phyloP scores from a whole-genome alignment of 2,329 filamentous ascomycete species.

The Sphaerulina vaccinii region DNA sequence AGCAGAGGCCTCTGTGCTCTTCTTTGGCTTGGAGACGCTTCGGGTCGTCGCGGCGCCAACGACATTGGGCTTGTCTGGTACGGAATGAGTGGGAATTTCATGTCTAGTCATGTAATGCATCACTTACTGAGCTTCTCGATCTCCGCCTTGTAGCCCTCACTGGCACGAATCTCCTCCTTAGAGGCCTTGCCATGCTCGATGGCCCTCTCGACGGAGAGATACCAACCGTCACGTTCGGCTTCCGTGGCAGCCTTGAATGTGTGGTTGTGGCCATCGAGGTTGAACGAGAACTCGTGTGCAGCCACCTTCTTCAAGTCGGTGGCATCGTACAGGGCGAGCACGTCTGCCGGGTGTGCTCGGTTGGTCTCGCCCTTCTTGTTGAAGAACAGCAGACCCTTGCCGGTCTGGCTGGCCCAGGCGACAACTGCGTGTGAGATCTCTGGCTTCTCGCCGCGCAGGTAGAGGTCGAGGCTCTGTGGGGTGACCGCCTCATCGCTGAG shows the following conservation, averaged over 20 bases:
- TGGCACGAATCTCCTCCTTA: conserved; percentile 68
- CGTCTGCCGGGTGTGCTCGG: conserved; percentile 75
- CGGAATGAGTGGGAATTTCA: conserved; percentile 31
- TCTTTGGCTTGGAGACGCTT: conserved; percentile 43
- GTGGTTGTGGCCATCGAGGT: conserved; percentile 85
- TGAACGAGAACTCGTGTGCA: conserved; percentile 79
- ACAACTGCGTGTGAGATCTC: conserved; percentile 73
- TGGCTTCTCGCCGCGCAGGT: conserved; percentile 86
- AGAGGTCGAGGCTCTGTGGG: conserved; percentile 69
- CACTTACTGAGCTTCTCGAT: conserved; percentile 67
- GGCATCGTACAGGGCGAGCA: conserved; percentile 63
- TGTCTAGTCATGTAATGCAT: conserved; percentile 23
- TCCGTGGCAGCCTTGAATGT: conserved; percentile 76
- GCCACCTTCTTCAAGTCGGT: conserved; percentile 75
- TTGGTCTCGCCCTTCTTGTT: conserved; percentile 73
- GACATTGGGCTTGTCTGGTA: conserved; percentile 35
- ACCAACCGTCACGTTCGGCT: conserved; percentile 89
- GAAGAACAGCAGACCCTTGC: conserved; percentile 92
- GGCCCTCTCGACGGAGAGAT: conserved; percentile 77
- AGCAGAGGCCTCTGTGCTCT: conserved; percentile 48
- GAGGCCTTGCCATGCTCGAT: conserved; percentile 81
- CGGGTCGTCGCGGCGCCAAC: conserved; percentile 38
- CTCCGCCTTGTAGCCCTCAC: conserved; percentile 84
- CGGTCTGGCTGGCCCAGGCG: conserved; percentile 89
- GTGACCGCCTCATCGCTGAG: conserved; percentile 66